Conservation (phyloP, 495 filamentous ascomycete species). For the Tetracladium marchalianum region DNA sequence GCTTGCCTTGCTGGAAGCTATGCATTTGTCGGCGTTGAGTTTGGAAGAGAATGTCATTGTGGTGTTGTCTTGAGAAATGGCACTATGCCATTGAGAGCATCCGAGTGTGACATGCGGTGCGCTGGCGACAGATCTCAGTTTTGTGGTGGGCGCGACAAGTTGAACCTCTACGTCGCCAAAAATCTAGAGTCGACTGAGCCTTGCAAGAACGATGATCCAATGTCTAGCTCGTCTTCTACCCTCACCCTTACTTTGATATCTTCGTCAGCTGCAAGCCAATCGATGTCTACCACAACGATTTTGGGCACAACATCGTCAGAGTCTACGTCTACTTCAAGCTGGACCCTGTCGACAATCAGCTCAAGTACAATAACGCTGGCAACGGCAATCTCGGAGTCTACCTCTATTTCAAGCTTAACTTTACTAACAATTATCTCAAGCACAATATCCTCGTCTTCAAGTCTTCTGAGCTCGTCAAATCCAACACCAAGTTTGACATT, state of each 20-base stretch:
- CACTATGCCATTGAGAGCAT: conserved; percentile 22
- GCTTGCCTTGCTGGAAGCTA: conserved; percentile 32
- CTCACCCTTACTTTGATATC: neutral
- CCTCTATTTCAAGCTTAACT: too few relatives aligned
- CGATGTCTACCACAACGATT: too few relatives aligned
- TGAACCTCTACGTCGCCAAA: conserved; percentile 30
- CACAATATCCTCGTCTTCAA: too few relatives aligned
- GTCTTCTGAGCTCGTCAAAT: too few relatives aligned
- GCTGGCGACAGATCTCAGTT: conserved; percentile 30
- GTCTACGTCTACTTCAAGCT: too few relatives aligned
- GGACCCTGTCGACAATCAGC: too few relatives aligned
- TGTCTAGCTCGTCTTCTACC: neutral
- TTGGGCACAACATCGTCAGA: too few relatives aligned
- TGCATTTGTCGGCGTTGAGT: conserved; percentile 39
- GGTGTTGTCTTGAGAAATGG: conserved; percentile 23
- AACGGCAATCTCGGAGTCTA: too few relatives aligned
- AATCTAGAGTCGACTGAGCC: conserved; percentile 28
- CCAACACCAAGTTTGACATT: too few relatives aligned
- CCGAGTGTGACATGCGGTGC: conserved; percentile 33
- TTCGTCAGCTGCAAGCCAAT: neutral
- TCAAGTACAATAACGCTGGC: too few relatives aligned
- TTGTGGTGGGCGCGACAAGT: conserved; percentile 31
- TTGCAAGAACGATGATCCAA: conserved; percentile 15
- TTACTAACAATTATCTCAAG: too few relatives aligned
- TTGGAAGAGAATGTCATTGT: conserved; percentile 22